Conservation (phyloP, 371 early-diverging fungal genomes). For the Globomyces sp. region DNA sequence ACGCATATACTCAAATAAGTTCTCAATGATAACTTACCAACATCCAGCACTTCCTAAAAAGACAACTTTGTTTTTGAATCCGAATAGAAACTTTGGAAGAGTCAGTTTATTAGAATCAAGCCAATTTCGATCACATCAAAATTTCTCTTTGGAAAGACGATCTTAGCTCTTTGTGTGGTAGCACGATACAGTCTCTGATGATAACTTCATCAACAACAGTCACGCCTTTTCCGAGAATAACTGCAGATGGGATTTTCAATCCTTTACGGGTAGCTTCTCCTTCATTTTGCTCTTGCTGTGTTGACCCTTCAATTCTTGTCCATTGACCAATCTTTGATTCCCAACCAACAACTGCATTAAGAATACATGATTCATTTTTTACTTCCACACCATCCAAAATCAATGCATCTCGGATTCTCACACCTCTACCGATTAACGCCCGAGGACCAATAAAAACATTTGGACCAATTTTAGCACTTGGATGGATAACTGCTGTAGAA, state of each 20-base stretch:
- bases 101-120: no score
- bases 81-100: neutral
- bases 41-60: no score
- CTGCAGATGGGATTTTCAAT: slow-evolving; percentile 85
- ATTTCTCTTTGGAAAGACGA: slow-evolving; percentile 89
- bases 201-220: slow-evolving; percentile 86
- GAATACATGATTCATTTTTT: slow-evolving; percentile 75
- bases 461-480: slow-evolving; percentile 93
- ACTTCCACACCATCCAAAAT: slow-evolving; percentile 94
- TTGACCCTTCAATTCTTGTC: slow-evolving; percentile 87
- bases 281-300: slow-evolving; percentile 65
- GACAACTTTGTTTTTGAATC: neutral
- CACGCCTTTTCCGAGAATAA: slow-evolving; percentile 88
- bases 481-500: slow-evolving; percentile 89
- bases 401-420: slow-evolving; percentile 91
- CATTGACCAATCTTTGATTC: slow-evolving; percentile 89
- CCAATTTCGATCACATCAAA: slow-evolving; percentile 66
- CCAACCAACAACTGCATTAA: slow-evolving; percentile 96
- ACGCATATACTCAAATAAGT: no score
- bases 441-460: slow-evolving; percentile 96
- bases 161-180: slow-evolving; percentile 96
- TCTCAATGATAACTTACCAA: no score
- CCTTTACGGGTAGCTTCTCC: slow-evolving; percentile 65
- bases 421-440: slow-evolving; percentile 90
- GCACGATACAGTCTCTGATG: slow-evolving; percentile 93